Evolutionary conservation across 2,329 filamentous ascomycete genomes (phyloP).

Genomic region (Malbranchea cinnamomea): DNA sequence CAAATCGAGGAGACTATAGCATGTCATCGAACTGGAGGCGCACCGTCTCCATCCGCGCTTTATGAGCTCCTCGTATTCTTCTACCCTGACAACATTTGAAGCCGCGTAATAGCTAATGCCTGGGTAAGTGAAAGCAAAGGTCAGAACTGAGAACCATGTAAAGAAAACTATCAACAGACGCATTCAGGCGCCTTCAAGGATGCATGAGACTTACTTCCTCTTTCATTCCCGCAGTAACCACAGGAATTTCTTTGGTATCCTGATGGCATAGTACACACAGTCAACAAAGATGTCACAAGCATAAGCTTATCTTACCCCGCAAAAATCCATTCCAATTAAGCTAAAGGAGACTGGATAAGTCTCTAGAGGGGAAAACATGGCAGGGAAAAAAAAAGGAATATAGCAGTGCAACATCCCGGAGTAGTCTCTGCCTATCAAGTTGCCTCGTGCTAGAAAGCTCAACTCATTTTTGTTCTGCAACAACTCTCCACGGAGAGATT

Average conservation of each 20-base stretch:
- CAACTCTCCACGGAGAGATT: background rate
- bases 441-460: background rate
- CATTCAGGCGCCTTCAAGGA: constrained; percentile 1
- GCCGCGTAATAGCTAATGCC: constrained; percentile 33
- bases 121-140: constrained; percentile 10
- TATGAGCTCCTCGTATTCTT: constrained; percentile 33
- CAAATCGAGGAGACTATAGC: constrained; percentile 3
- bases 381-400: constrained; percentile 1
- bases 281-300: background rate
- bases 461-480: background rate
- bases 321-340: too few relatives aligned
- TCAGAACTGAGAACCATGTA: constrained; percentile 3
- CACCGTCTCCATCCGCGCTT: constrained; percentile 36
- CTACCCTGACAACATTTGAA: constrained; percentile 27
- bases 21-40: constrained; percentile 4
- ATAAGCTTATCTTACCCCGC: background rate
- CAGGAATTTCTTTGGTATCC: constrained; percentile 34
- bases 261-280: constrained; percentile 9
- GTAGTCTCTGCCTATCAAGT: background rate
- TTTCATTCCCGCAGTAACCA: constrained; percentile 33
- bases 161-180: background rate
- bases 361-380: too few relatives aligned
- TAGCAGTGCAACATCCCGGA: background rate
- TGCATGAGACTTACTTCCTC: constrained; percentile 27
- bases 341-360: too few relatives aligned